Evolutionary conservation across 352 stramenopile species (phyloP).

Genomic region (Phytophthora multivora): DNA sequence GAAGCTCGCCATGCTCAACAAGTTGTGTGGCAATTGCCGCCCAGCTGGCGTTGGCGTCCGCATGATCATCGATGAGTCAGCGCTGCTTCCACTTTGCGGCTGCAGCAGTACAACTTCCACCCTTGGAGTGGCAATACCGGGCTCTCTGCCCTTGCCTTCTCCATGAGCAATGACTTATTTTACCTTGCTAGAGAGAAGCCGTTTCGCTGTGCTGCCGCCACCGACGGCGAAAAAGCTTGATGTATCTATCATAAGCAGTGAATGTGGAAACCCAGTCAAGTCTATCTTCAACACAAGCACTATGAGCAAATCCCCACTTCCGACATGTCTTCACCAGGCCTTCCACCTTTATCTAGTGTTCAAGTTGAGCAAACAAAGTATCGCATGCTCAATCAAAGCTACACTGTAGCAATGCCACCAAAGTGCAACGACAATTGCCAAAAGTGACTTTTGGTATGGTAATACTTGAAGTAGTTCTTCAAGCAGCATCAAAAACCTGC

Average conservation of each 20-base stretch:
- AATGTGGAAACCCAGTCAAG: too few species aligned
- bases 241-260: too few species aligned
- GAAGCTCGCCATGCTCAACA: slow-evolving; percentile 6
- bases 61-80: slow-evolving; percentile 8
- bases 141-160: background rate
- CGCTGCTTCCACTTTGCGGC: background rate
- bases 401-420: too few species aligned
- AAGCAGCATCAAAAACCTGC: background rate
- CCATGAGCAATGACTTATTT: background rate
- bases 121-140: background rate
- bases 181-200: background rate
- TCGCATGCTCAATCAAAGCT: slow-evolving; percentile 8
- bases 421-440: too few species aligned
- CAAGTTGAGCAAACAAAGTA: slow-evolving; percentile 1
- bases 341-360: background rate
- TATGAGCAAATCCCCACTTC: background rate
- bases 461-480: too few species aligned
- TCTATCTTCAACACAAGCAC: background rate
- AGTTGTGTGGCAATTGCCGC: background rate
- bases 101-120: background rate
- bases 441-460: too few species aligned
- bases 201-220: background rate
- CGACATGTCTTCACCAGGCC: background rate
- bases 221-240: too few species aligned
- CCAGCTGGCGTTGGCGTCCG: slow-evolving; percentile 2